Evolutionary conservation across 371 early-diverging fungal genomes (phyloP), one percentile per base, ranked within the genome.

Genomic region (Syncephalis plumigaleata): DNA sequence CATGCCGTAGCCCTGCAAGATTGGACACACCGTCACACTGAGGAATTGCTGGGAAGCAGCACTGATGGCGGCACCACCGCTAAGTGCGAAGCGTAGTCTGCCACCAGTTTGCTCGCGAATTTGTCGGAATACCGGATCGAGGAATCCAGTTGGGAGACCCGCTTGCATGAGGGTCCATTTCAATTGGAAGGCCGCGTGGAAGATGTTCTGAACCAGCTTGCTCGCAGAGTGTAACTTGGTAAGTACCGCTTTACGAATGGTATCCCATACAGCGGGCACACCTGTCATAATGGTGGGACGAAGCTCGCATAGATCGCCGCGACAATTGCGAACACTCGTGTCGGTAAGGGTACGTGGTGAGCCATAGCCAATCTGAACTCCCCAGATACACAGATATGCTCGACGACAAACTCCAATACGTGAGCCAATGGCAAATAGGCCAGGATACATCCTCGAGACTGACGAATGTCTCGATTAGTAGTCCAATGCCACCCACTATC

Each of bases 401-500:
- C 87, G 37, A 87, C 88, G 20, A 81, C 63, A 61, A 87, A 79
- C 52, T 91, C 91, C 49, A 87, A 68, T 5, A 85, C 83, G 68
- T 99, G 98, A 37, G 96, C 92, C 16, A 93, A 67, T 5, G 98
- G 98, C 45, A 98, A 70, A 62, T 90, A 94, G 13, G 90, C 88
- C 46, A 95, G 69, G 63, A 92, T 68, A 64, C 59, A 51, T 81
- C 83, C 36, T 65, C 61, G 25, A 60, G 65, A 18, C 57, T 63
- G 31, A 71, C 27, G 45, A 65, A 58, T 42, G 56, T 54, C 38
- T 67, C 69, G 53, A 76, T 51, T 45, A 74, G 48, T 47, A 56
- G 52, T 54, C 69, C 63, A 13, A 62, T 67, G 38, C 74, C 84
- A 48, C 75, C 74, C 55, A 81, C 77, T 74, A 54, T 26, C 22